Evolutionary conservation across 2,329 filamentous ascomycete species (phyloP), one percentile per base, ranked within the genome.

Genomic region (Didymella glomerata): DNA sequence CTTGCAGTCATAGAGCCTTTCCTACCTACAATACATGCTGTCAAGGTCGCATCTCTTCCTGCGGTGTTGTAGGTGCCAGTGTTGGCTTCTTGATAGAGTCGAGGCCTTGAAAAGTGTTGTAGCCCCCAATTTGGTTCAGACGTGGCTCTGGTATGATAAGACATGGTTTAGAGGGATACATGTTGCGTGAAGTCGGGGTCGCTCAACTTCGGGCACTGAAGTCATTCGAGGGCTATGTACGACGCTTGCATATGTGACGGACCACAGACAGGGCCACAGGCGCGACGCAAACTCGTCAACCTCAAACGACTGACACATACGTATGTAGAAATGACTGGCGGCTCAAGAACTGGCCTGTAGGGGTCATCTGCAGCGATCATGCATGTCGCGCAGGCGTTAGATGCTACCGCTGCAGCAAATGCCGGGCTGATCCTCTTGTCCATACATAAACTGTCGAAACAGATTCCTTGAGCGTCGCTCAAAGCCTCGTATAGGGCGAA

Each of bases 221-320:
- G n/a, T 30, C 22, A n/a, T n/a, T 27, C 6, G 13, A 49, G n/a
- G 14, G 40, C 18, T 20, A 20, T 52, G 54, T 51, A 11, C 48
- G 27, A 57, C 54, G 18, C 41, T n/a, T 3, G 22, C 20, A n/a
- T 51, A 57, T 47, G 32, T 51, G 51, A 41, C 27, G 27, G 27
- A 51, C n/a, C 48, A 51, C 47, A 46, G 13, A 5, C 8, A 34
- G 54, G 51, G 20, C n/a, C 20, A 51, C 54, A 51, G 20, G 44
- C 36, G 44, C 41, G 8, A 52, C 54, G 20, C 46, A n/a, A 57
- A 14, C 9, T 25, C 24, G 13, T 46, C 45, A 40, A 53, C 22
- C n/a, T 46, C 55, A 45, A 20, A 48, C 44, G 44, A 9, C 3
- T 20, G 44, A 30, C 24, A 45, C 34, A 10, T 40, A 36, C 4